Base-by-base conservation (phyloP, 805 yeast genomes). In the Teunomyces aglyptinius region DNA sequence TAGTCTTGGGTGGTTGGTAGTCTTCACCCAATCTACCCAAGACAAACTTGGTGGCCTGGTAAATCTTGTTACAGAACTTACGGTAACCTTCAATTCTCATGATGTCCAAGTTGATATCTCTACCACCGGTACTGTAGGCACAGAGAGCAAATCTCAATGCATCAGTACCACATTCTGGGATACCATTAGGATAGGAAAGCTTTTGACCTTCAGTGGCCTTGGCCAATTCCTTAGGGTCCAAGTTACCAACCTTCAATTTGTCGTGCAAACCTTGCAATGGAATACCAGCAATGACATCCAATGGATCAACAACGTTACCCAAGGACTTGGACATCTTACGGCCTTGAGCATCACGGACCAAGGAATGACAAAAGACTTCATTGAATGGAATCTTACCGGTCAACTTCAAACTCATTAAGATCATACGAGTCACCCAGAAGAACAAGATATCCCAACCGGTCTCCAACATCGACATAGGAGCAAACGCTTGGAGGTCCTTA, bases 361-460 rank as follows among this genome's bases (percentile, higher is more conserved):
- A 83, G 13, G 99, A 91, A 69, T 94, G 99, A 71, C 98, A 92
- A 82, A 89, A 94, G 13, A 94, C 98, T 71, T 94, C 98, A 57
- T 81, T 84, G 80, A 94, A 94, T 50, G 99, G 99, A 55, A 89
- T 81, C 48, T 83, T 73, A 43, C 97, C 97, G 20, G 96, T 89
- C 67, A 92, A 76, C 71, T 92, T 91, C 59, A 90, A 67, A 52
- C 96, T 94, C 63, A 94, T 75, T 73, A 92, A 78, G 54, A 92
- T 85, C 99, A 94, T 94, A 73, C 99, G 83, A 24, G 94, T 80
- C 44, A 94, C 98, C 99, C 99, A 94, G 86, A 94, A 94, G 82
- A 94, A 94, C 64, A 94, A 77, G 64, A 92, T 92, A 76, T 92
- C 99, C 99, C 99, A 94, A 59, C 99, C 99, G 43, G 99, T 94